phyloP scores from a whole-genome alignment of 495 filamentous ascomycete genomes.

The Tuber microsphaerosporum region DNA sequence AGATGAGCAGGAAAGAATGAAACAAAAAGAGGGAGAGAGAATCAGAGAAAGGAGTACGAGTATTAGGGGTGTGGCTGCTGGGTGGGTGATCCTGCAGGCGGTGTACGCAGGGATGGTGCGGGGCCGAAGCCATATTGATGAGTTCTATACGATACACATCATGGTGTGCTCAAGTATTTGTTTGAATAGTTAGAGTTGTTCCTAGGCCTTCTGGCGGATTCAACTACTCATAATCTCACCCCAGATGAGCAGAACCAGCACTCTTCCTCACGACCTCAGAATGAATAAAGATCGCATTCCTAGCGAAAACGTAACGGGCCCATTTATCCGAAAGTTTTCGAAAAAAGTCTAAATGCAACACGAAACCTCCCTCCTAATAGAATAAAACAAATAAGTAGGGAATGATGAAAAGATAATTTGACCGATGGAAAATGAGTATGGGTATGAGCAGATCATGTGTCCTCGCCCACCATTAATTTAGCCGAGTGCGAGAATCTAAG shows the following conservation, averaged over 20 bases:
- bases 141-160: neutral
- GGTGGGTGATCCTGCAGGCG: neutral
- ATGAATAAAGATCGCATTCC: neutral
- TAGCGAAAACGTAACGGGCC: neutral
- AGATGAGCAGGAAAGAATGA: neutral
- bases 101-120: neutral
- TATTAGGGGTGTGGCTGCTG: neutral
- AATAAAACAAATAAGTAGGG: neutral
- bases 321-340: neutral
- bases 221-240: neutral
- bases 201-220: neutral
- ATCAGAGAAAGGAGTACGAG: neutral
- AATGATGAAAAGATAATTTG: neutral
- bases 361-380: neutral
- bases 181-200: neutral
- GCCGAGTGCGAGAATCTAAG: constrained; percentile 23
- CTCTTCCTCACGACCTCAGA: neutral
- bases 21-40: neutral
- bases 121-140: neutral
- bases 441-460: constrained; percentile 5
- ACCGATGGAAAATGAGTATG: neutral
- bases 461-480: constrained; percentile 30
- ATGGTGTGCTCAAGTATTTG: neutral
- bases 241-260: neutral
- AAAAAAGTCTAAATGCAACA: neutral